Conservation (phyloP, 1,284 basidiomycete genomes). For the Heterobasidion parviporum region DNA sequence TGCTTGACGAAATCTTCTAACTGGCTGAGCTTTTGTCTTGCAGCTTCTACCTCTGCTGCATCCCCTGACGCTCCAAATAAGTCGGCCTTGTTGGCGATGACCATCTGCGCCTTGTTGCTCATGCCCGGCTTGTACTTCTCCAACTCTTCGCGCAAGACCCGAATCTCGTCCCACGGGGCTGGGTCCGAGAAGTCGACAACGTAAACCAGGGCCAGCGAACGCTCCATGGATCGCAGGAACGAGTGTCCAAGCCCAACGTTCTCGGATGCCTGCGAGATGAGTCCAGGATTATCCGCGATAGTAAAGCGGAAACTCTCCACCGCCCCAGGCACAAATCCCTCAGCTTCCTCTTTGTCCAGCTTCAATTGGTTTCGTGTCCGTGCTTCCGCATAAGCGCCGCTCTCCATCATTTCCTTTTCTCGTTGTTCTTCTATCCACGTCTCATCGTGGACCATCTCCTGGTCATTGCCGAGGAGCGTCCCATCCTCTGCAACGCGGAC, state of each 20-base stretch:
- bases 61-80: slow-evolving; percentile 47
- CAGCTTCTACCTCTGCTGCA: slow-evolving; percentile 38
- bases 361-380: slow-evolving; percentile 41
- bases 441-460: slow-evolving; percentile 59
- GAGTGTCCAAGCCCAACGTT: slow-evolving; percentile 92
- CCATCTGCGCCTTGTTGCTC: slow-evolving; percentile 66
- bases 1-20: slow-evolving; percentile 48
- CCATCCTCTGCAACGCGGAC: slow-evolving; percentile 81
- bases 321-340: slow-evolving; percentile 27
- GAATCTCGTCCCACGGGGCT: slow-evolving; percentile 71
- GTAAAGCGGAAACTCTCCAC: slow-evolving; percentile 82
- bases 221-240: slow-evolving; percentile 90
- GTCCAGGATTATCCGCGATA: slow-evolving; percentile 95
- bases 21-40: slow-evolving; percentile 45
- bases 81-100: slow-evolving; percentile 96
- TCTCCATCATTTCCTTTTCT: slow-evolving; percentile 36
- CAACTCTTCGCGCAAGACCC: slow-evolving; percentile 69
- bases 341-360: slow-evolving; percentile 11
- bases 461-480: slow-evolving; percentile 55
- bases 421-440: slow-evolving; percentile 54
- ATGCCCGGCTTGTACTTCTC: slow-evolving; percentile 82
- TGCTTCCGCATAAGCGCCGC: slow-evolving; percentile 40
- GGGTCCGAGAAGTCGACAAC: slow-evolving; percentile 82
- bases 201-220: slow-evolving; percentile 84
- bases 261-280: slow-evolving; percentile 78